phyloP scores from a whole-genome alignment of 2,329 filamentous ascomycete genomes.

The Plectosphaerella sp. region DNA sequence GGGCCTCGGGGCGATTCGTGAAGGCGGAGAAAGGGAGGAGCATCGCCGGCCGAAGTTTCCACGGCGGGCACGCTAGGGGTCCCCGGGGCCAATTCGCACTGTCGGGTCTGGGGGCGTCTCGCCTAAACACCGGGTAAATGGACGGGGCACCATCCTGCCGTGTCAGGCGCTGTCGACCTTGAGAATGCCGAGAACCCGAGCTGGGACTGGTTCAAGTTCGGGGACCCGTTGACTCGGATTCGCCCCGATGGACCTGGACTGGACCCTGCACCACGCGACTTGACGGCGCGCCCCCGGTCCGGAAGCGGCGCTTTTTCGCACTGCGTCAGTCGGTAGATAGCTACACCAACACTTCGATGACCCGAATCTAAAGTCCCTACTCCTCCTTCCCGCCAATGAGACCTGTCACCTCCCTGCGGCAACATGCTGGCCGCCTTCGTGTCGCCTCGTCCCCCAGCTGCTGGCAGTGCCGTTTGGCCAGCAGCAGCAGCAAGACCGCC shows the following conservation, averaged over 20 bases:
- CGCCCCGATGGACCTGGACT: background rate
- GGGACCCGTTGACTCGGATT: background rate
- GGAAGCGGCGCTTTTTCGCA: background rate
- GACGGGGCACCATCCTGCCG: too few species aligned
- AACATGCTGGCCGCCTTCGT: background rate
- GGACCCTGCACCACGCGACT: background rate
- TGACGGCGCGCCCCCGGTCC: background rate
- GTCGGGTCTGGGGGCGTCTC: too few species aligned
- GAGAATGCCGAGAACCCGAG: too few species aligned
- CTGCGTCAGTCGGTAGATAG: background rate
- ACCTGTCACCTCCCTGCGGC: background rate
- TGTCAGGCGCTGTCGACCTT: too few species aligned
- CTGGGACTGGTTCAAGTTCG: background rate
- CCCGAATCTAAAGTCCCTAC: background rate
- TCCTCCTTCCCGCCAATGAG: background rate
- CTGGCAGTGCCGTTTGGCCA: constrained; percentile 1
- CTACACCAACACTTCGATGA: too few species aligned
- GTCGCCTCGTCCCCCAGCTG: background rate
- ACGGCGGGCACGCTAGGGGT: too few species aligned
- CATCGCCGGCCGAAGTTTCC: too few species aligned
- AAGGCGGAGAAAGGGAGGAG: too few species aligned
- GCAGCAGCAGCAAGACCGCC: background rate
- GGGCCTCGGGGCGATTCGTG: too few species aligned
- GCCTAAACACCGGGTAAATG: too few species aligned
- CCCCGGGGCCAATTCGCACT: too few species aligned